Percentiles rank a stretch among this genome's conserved stretches.
phyloP scores from a whole-genome alignment of 129 eudicot genomes.

The Artemisia tridentata region DNA sequence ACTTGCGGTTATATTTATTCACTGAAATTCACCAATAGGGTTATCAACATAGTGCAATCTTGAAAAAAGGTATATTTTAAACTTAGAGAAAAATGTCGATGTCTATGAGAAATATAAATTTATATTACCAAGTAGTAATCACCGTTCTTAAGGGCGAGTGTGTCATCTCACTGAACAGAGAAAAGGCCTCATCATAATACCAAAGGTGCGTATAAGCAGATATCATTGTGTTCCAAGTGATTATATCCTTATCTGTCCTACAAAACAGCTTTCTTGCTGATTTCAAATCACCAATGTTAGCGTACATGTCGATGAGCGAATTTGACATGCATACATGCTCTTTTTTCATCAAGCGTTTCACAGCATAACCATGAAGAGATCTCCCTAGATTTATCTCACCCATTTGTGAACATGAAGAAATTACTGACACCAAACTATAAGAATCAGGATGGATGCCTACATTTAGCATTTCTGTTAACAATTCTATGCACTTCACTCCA shows the following conservation, averaged over 20 bases:
- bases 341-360: slow-evolving; percentile 37
- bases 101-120: no score
- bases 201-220: slow-evolving; percentile 47
- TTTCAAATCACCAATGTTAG: slow-evolving; percentile 44
- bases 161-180: slow-evolving; percentile 58
- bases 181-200: slow-evolving; percentile 44
- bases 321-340: slow-evolving; percentile 51
- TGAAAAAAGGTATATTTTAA: no score
- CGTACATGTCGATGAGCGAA: slow-evolving; percentile 79
- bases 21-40: no score
- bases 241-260: slow-evolving; percentile 43
- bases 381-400: slow-evolving; percentile 39
- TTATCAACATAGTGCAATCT: no score
- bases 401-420: slow-evolving; percentile 57
- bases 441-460: slow-evolving; percentile 41
- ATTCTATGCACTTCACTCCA: slow-evolving; percentile 41
- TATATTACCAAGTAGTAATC: no score
- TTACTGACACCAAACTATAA: slow-evolving; percentile 50
- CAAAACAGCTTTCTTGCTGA: slow-evolving; percentile 47
- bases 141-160: no score
- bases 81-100: no score
- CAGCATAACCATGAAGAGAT: slow-evolving; percentile 60
- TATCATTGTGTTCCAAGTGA: slow-evolving; percentile 73
- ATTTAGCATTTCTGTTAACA: slow-evolving; percentile 59
- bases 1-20: no score